Evolutionary conservation across 208 protist species (phyloP).

Genomic region (Trypanosoma brucei): DNA sequence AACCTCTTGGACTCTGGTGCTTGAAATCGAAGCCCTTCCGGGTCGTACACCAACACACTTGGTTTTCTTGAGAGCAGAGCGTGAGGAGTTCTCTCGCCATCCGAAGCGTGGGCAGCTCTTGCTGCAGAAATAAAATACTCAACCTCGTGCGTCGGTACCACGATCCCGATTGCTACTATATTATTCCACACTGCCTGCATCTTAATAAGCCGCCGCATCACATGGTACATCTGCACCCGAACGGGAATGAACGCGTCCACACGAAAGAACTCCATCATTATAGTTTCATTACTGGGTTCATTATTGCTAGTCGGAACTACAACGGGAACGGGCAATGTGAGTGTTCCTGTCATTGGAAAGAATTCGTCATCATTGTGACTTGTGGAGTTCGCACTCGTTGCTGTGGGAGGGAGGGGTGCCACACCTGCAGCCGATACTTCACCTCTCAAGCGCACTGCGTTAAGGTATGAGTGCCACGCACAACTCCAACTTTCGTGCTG

Average conservation of each 20-base stretch:
- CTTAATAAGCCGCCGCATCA: constrained; percentile 38
- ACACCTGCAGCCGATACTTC: constrained; percentile 3
- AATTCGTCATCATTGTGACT: neutral
- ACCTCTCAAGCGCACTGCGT: constrained; percentile 6
- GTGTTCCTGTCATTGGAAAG: constrained; percentile 3
- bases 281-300: neutral
- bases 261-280: constrained; percentile 44
- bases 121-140: constrained; percentile 21
- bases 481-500: constrained; percentile 30
- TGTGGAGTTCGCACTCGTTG: neutral
- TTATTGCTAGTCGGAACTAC: neutral
- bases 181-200: constrained; percentile 1
- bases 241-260: constrained; percentile 51
- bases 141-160: constrained; percentile 28
- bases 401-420: neutral
- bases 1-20: neutral
- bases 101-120: neutral
- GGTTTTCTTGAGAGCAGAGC: neutral
- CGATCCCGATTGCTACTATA: constrained; percentile 28
- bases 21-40: constrained; percentile 13
- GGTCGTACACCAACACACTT: constrained; percentile 17
- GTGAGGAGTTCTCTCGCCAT: neutral
- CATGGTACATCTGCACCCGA: constrained; percentile 42
- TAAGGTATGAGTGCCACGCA: constrained; percentile 19
- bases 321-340: constrained; percentile 5